phyloP scores from a whole-genome alignment of 2,329 filamentous ascomycete genomes.

The Nectriaceae sp. region DNA sequence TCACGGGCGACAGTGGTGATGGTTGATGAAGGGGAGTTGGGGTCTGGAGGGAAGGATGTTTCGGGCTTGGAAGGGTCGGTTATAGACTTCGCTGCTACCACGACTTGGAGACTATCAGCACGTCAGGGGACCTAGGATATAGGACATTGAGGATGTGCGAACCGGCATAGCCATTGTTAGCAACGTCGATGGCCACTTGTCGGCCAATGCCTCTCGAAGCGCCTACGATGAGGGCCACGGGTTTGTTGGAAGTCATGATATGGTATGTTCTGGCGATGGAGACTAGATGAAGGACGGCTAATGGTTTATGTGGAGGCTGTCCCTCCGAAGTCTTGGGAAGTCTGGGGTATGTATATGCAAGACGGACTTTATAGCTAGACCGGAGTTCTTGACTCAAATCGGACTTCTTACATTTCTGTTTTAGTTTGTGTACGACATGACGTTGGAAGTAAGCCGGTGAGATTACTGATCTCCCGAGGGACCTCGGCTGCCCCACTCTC shows the following conservation, averaged over 20 bases:
- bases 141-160: slow-evolving; percentile 14
- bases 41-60: slow-evolving; percentile 69
- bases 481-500: slow-evolving; percentile 22
- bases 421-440: no score
- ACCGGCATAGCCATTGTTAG: slow-evolving; percentile 71
- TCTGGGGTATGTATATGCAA: neutral
- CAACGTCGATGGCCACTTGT: slow-evolving; percentile 77
- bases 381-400: no score
- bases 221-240: slow-evolving; percentile 72
- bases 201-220: slow-evolving; percentile 80
- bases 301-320: no score
- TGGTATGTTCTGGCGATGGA: neutral
- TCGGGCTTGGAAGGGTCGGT: slow-evolving; percentile 59
- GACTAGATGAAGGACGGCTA: neutral
- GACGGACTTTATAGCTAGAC: slow-evolving; percentile 13
- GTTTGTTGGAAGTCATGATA: slow-evolving; percentile 35
- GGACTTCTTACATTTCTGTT: no score
- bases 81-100: slow-evolving; percentile 75
- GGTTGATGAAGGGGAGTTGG: slow-evolving; percentile 73
- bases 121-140: neutral
- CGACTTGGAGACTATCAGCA: slow-evolving; percentile 46
- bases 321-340: no score
- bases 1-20: slow-evolving; percentile 80
- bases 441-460: neutral
- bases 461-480: slow-evolving; percentile 3